A percentile compares a stretch with the other conserved stretches of the same genome.
These are phyloP conservation scores for Neobulgaria alba DNA, from an alignment of 2,329 filamentous ascomycete species.

Conservation along the genomic window DNA sequence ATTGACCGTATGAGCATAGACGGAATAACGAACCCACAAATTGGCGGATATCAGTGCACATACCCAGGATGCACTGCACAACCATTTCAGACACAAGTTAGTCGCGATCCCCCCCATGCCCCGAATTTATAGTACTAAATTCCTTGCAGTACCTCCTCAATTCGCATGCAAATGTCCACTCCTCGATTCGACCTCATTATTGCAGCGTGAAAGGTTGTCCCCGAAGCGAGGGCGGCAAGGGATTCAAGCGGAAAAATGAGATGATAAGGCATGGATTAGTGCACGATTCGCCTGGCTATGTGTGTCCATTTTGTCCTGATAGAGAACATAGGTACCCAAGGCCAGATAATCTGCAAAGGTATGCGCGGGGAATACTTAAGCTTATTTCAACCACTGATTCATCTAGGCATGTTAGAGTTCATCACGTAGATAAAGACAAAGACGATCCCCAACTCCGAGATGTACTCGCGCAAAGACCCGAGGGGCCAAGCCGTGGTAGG, in stretches of 20 bases:
- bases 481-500: slow-evolving; percentile 74
- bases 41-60: slow-evolving; percentile 49
- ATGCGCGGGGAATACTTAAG: slow-evolving; percentile 25
- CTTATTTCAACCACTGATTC: not conserved
- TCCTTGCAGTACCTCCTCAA: slow-evolving; percentile 56
- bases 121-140: slow-evolving; percentile 5
- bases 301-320: slow-evolving; percentile 93
- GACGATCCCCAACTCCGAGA: slow-evolving; percentile 75
- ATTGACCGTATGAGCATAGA: slow-evolving; percentile 51
- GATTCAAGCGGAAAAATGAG: slow-evolving; percentile 65
- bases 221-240: slow-evolving; percentile 55
- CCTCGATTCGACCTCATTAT: slow-evolving; percentile 55
- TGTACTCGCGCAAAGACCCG: slow-evolving; percentile 76
- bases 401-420: slow-evolving; percentile 77
- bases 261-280: slow-evolving; percentile 76
- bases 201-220: slow-evolving; percentile 54
- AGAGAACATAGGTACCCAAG: slow-evolving; percentile 90
- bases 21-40: slow-evolving; percentile 44
- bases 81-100: slow-evolving; percentile 67
- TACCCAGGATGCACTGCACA: slow-evolving; percentile 57
- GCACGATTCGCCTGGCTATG: slow-evolving; percentile 87
- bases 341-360: slow-evolving; percentile 94
- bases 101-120: not conserved
- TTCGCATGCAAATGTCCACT: slow-evolving; percentile 69
- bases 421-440: slow-evolving; percentile 83